phyloP scores from a whole-genome alignment of 2,329 filamentous ascomycete genomes.

The Colletotrichum noveboracense region DNA sequence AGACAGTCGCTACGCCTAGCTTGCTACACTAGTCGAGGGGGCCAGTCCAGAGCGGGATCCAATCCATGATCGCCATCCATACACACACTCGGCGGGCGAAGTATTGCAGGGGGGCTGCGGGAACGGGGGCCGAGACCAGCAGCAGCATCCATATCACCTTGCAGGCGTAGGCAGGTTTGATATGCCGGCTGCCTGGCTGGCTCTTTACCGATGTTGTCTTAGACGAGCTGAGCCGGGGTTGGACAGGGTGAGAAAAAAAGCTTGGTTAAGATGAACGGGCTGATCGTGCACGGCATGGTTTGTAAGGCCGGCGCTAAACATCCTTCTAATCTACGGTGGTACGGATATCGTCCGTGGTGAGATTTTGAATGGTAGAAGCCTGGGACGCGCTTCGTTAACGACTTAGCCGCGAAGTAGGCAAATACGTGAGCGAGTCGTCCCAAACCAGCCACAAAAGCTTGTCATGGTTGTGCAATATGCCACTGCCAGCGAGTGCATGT shows the following conservation, averaged over 20 bases:
- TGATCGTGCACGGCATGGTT: not conserved
- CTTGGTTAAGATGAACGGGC: not conserved
- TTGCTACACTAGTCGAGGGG: not conserved
- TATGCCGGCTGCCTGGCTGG: not conserved
- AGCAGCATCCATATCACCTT: not conserved
- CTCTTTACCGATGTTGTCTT: not conserved
- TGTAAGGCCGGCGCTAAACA: not conserved
- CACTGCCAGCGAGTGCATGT: not conserved
- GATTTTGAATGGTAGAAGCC: not conserved
- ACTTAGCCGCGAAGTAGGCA: not conserved
- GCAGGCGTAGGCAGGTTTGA: not conserved
- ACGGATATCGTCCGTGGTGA: not conserved
- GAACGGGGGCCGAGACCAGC: not conserved
- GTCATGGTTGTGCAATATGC: not conserved
- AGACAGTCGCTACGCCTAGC: not conserved
- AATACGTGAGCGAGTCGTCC: not conserved
- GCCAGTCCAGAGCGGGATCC: not conserved
- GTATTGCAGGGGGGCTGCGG: not conserved
- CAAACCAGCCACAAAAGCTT: slow-evolving; percentile 16
- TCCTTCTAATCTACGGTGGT: not conserved
- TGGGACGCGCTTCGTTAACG: not conserved
- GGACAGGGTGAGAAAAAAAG: not conserved
- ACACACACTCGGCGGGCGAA: not conserved
- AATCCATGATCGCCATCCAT: not conserved
- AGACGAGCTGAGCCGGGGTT: not conserved